phyloP scores from a whole-genome alignment of 192 early-diverging fungal species.

The Pilobolus umbonatus region DNA sequence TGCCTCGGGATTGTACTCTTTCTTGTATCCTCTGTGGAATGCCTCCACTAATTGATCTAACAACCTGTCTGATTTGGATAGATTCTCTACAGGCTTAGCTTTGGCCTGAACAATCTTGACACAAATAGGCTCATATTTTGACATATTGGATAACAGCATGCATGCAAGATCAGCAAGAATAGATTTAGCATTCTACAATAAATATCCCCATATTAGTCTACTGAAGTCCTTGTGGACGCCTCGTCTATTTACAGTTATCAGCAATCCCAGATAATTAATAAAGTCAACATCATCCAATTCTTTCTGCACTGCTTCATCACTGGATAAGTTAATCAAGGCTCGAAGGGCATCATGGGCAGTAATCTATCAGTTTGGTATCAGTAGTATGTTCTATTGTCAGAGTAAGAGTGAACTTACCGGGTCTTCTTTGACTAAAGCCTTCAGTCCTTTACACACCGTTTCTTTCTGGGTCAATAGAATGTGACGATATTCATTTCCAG shows the following conservation, averaged over 20 bases:
- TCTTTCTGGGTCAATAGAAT: slow-evolving; percentile 57
- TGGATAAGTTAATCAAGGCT: slow-evolving; percentile 81
- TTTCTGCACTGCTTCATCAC: slow-evolving; percentile 53
- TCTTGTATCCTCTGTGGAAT: slow-evolving; percentile 80
- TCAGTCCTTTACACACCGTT: slow-evolving; percentile 60
- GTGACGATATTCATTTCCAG: slow-evolving; percentile 52
- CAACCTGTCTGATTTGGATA: slow-evolving; percentile 43
- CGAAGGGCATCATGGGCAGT: slow-evolving; percentile 81
- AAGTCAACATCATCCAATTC: slow-evolving; percentile 69
- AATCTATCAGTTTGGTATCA: slow-evolving; percentile 38
- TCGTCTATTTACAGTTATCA: slow-evolving; percentile 56
- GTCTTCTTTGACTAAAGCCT: slow-evolving; percentile 63
- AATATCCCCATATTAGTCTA: neutral
- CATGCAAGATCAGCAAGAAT: slow-evolving; percentile 78
- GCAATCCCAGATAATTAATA: slow-evolving; percentile 59
- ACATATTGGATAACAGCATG: slow-evolving; percentile 90
- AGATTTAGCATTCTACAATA: slow-evolving; percentile 50
- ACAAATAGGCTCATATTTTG: slow-evolving; percentile 62
- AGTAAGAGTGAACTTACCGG: slow-evolving; percentile 37
- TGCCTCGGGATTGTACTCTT: slow-evolving; percentile 74
- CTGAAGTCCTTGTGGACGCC: neutral
- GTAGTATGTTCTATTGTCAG: too few species aligned
- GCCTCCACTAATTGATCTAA: slow-evolving; percentile 87
- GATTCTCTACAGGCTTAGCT: slow-evolving; percentile 29
- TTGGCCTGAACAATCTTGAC: slow-evolving; percentile 47